Base-by-base conservation (phyloP, 2,329 filamentous ascomycete genomes). In the Aspergillus viridinutans region DNA sequence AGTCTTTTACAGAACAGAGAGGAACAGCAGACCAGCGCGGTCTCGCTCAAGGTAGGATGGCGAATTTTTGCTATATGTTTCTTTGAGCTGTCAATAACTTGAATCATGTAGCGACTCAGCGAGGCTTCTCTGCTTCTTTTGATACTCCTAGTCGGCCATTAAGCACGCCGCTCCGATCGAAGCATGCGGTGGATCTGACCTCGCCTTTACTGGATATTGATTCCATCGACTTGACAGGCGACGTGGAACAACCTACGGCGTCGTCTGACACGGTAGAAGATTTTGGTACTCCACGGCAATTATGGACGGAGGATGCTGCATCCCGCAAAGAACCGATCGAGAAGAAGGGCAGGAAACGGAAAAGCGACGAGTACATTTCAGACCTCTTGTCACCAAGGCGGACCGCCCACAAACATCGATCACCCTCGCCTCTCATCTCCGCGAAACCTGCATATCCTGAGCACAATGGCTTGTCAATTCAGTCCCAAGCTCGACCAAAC, bases 281-380 rank as follows among this genome's bases (percentile, higher is more conserved):
- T 1, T 75, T 78, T 63, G 77, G 72, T 12, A 75, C 76, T 40
- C 66, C 77, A 21, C 71, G 67, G 40, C 64, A 64, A 26, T 57
- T 80, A 62, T 80, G 78, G 78, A 72, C 66, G 42, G 77, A 79
- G 62, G 74, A 77, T 42, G 71, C 68, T 54, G 76, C 76, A 14
- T 67, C 66, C 49, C 71, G 74, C 21, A 65, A 66, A 52, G 69
- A 71, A 43, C 73, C 75, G 23, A 28, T 62, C 21, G 65, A 72
- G 21, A 74, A 72, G 53, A 72, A 71, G 60, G 76, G 76, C 4
- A 79, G 75, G 63, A 81, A 81, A 64, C 71, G 79, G 52, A 81
- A 80, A 63, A 81, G 78, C 58, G 74, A 79, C 23, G 79, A 80
- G 57, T 76, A 77, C 55, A 67, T 70, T 40, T 72, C 69, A 5